These are phyloP conservation scores for Geotrichum armillariae DNA, from an alignment of 1,139 yeast species.

Conservation along the genomic window DNA sequence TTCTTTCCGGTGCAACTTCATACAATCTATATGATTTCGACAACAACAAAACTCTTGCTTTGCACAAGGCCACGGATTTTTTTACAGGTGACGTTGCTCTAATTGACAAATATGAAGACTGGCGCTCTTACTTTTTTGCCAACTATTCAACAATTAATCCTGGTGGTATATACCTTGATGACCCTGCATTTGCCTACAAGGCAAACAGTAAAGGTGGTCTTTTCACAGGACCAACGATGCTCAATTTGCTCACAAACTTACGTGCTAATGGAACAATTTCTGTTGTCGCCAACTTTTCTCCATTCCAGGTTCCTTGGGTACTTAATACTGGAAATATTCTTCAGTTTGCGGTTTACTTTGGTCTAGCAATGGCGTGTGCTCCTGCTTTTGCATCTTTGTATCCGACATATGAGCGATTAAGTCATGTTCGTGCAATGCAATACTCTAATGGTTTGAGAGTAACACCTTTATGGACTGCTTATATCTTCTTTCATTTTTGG, in stretches of 20 bases:
- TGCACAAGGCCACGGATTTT: conserved; percentile 20
- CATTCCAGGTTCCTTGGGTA: conserved; percentile 38
- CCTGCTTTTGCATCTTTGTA: conserved; percentile 41
- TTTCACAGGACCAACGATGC: conserved; percentile 30
- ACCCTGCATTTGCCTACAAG: conserved; percentile 32
- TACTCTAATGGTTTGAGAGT: conserved; percentile 42
- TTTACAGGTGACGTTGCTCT: conserved; percentile 23
- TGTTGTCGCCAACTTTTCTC: conserved; percentile 37
- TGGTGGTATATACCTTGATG: conserved; percentile 37
- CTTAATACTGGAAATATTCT: conserved; percentile 37
- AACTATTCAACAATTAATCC: conserved; percentile 33
- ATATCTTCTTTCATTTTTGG: conserved; percentile 34
- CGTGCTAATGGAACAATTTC: conserved; percentile 34
- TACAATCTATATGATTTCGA: conserved; percentile 16
- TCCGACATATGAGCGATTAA: conserved; percentile 41
- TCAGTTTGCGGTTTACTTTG: conserved; percentile 39
- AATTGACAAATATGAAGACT: conserved; percentile 26
- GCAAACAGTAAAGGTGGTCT: conserved; percentile 29
- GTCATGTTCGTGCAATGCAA: conserved; percentile 41
- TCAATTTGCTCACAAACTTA: conserved; percentile 36
- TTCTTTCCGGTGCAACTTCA: conserved; percentile 26
- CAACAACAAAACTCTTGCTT: conserved; percentile 13
- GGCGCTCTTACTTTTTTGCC: conserved; percentile 26
- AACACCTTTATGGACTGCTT: conserved; percentile 40
- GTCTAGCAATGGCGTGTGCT: conserved; percentile 39